Percentiles rank a stretch among this genome's conserved stretches.
Conservation (phyloP, 148 eudicot genomes). For the Suaeda aralocaspica region DNA sequence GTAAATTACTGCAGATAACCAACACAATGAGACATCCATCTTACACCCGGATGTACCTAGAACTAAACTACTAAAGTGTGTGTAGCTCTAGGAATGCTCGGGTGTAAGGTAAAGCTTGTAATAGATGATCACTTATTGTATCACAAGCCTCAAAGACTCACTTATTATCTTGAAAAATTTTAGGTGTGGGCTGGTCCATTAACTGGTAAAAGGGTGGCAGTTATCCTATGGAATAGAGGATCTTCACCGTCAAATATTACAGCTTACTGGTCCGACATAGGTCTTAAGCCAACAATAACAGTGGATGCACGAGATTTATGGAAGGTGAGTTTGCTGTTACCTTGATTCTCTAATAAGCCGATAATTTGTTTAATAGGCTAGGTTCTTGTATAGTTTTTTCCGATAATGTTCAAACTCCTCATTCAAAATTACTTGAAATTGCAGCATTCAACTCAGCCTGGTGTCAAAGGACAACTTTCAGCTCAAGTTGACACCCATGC, state of each 20-base stretch:
- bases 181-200: conserved; percentile 83
- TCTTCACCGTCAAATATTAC: conserved; percentile 40
- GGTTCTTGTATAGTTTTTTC: too few species aligned
- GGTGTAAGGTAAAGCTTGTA: too few species aligned
- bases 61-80: too few species aligned
- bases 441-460: conserved; percentile 31
- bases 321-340: conserved; percentile 35
- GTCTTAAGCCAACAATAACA: conserved; percentile 16
- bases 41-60: too few species aligned
- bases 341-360: too few species aligned
- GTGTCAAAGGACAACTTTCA: conserved; percentile 17
- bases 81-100: too few species aligned
- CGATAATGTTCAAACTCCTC: too few species aligned
- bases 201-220: conserved; percentile 35
- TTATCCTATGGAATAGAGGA: conserved; percentile 63
- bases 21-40: too few species aligned
- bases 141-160: too few species aligned
- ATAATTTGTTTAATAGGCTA: too few species aligned
- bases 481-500: conserved; percentile 26
- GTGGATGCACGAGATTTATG: conserved; percentile 63
- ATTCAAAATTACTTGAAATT: background rate
- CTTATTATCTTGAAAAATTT: background rate
- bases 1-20: too few species aligned
- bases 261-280: conserved; percentile 37
- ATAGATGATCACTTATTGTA: too few species aligned